A percentile compares a stretch with the other conserved stretches of the same genome.
phyloP scores from a whole-genome alignment of 2,329 filamentous ascomycete genomes.

The Xylogone sp. region DNA sequence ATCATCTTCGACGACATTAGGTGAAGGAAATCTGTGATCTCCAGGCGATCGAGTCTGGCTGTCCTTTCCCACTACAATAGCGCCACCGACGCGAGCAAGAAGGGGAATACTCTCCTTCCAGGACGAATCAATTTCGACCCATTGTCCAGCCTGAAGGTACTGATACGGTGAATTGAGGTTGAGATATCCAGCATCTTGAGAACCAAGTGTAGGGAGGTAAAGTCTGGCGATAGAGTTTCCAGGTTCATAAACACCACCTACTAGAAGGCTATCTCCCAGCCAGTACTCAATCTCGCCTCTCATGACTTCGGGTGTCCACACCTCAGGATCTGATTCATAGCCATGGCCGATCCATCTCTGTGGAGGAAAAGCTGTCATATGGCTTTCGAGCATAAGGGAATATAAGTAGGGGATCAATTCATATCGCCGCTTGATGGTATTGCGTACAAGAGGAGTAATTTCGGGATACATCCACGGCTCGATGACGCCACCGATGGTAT shows the following conservation, averaged over 20 bases:
- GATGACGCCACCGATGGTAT: conserved; percentile 66
- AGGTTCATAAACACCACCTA: conserved; percentile 65
- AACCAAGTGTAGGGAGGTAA: conserved; percentile 51
- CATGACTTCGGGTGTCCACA: conserved; percentile 59
- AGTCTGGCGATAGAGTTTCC: conserved; percentile 50
- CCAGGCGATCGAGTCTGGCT: conserved; percentile 48
- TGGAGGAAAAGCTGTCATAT: conserved; percentile 56
- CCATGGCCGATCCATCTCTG: conserved; percentile 74
- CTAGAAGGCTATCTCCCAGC: conserved; percentile 63
- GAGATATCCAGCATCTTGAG: conserved; percentile 52
- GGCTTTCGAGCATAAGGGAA: conserved; percentile 58
- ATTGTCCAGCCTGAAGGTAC: conserved; percentile 50
- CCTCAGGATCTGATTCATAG: conserved; percentile 61
- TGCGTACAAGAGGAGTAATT: conserved; percentile 58
- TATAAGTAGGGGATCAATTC: conserved; percentile 71
- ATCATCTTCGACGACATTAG: conserved; percentile 42
- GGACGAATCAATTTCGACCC: conserved; percentile 44
- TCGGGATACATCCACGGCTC: conserved; percentile 76
- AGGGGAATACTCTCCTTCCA: conserved; percentile 53
- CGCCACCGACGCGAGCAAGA: conserved; percentile 50
- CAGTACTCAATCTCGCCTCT: conserved; percentile 69
- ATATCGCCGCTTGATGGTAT: conserved; percentile 66
- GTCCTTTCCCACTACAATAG: conserved; percentile 47
- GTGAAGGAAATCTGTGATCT: conserved; percentile 40
- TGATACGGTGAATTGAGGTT: conserved; percentile 61